Evolutionary conservation across 495 filamentous ascomycete genomes (phyloP).

Genomic region (Talaromyces stipitatus): DNA sequence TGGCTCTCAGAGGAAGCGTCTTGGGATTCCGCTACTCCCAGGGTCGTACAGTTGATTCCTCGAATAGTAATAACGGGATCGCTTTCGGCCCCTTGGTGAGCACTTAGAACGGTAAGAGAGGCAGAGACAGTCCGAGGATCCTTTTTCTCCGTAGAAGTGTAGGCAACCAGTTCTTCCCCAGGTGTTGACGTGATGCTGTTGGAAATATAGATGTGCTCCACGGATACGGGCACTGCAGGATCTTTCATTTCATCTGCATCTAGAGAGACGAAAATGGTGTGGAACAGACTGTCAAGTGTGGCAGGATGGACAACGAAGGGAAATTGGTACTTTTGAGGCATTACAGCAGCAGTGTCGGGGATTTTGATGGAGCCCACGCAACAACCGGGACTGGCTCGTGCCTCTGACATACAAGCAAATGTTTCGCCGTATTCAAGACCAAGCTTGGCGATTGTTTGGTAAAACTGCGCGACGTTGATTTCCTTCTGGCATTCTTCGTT

Average conservation of each 20-base stretch:
- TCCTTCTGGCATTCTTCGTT: too few species aligned
- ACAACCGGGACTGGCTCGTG: neutral
- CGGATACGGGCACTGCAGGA: constrained; percentile 20
- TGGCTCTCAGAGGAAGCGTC: too few species aligned
- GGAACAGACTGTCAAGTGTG: constrained; percentile 35
- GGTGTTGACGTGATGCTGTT: constrained; percentile 7
- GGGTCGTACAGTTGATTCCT: too few species aligned
- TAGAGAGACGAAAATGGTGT: constrained; percentile 17
- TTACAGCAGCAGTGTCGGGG: constrained; percentile 36
- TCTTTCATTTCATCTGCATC: neutral
- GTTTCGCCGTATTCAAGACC: neutral
- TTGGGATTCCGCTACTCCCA: too few species aligned
- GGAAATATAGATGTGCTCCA: constrained; percentile 17
- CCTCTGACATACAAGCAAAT: neutral
- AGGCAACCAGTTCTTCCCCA: constrained; percentile 11
- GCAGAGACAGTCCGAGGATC: too few species aligned
- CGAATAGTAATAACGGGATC: too few species aligned
- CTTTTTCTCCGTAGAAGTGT: constrained; percentile 3
- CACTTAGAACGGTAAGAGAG: too few species aligned
- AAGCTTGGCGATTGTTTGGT: neutral
- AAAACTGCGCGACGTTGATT: too few species aligned
- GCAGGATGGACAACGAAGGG: constrained; percentile 37
- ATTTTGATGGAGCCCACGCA: constrained; percentile 25
- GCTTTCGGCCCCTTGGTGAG: too few species aligned
- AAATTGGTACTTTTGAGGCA: constrained; percentile 40